phyloP scores from a whole-genome alignment of 2,329 filamentous ascomycete genomes.

The Fusarium graminum region DNA sequence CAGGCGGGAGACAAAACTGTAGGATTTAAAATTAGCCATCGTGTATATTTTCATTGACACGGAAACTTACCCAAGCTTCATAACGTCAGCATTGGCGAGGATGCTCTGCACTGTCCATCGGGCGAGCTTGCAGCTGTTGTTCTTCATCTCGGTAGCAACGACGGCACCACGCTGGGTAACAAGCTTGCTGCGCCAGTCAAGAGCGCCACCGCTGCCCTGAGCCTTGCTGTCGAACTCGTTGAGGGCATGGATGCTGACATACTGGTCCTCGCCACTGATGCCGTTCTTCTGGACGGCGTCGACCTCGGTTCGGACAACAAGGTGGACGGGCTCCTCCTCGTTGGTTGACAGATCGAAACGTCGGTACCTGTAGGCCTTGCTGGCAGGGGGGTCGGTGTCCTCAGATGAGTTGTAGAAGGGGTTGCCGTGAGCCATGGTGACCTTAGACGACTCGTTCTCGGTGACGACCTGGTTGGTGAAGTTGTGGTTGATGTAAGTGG shows the following conservation, averaged over 20 bases:
- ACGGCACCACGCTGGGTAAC: constrained; percentile 95
- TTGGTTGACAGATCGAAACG: constrained; percentile 95
- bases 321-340: constrained; percentile 92
- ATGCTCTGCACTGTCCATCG: constrained; percentile 98
- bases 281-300: constrained; percentile 97
- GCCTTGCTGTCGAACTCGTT: constrained; percentile 99
- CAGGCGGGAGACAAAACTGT: constrained; percentile 91
- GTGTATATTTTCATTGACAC: neutral
- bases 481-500: constrained; percentile 99
- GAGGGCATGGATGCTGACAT: constrained; percentile 91
- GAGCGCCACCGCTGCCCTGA: constrained; percentile 90
- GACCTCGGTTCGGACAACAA: constrained; percentile 94
- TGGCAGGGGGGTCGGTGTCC: constrained; percentile 92
- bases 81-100: constrained; percentile 94
- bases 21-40: constrained; percentile 31
- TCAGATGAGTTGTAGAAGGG: constrained; percentile 97
- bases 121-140: constrained; percentile 99
- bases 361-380: constrained; percentile 98
- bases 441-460: constrained; percentile 82
- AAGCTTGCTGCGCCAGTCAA: constrained; percentile 97
- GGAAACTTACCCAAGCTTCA: constrained; percentile 89
- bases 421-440: constrained; percentile 88
- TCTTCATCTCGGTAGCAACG: constrained; percentile 99
- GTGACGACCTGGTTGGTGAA: constrained; percentile 95
- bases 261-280: constrained; percentile 91